These are phyloP conservation scores for Lactarius sp. DNA, from an alignment of 768 basidiomycete species.

Conservation along the genomic window DNA sequence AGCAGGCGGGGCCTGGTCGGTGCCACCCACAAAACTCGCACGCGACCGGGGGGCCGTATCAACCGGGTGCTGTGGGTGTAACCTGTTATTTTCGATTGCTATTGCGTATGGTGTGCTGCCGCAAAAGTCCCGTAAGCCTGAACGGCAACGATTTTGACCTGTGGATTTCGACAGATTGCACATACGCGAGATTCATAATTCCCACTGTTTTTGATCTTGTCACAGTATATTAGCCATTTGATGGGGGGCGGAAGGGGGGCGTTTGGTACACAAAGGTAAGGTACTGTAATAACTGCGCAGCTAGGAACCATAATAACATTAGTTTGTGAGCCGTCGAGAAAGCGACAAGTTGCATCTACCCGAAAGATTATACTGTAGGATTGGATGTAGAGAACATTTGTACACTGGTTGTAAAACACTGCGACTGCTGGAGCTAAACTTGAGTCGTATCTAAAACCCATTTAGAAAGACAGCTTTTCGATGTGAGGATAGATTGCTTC, in stretches of 20 bases:
- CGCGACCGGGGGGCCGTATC: background rate
- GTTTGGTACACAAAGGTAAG: background rate
- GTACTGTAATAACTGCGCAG: background rate
- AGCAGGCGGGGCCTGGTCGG: too few relatives aligned
- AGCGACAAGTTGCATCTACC: background rate
- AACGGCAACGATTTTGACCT: background rate
- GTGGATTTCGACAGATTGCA: background rate
- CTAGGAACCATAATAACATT: background rate
- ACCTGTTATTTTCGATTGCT: too few relatives aligned
- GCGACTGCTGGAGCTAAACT: background rate
- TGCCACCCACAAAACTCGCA: background rate
- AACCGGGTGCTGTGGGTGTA: too few relatives aligned
- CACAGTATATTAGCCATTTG: background rate
- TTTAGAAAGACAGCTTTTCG: background rate
- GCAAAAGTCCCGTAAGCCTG: background rate
- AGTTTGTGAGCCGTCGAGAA: background rate
- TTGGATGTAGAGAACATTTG: background rate
- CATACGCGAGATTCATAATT: background rate
- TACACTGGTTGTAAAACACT: conserved; percentile 11
- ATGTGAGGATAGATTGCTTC: background rate
- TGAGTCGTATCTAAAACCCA: background rate
- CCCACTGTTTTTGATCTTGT: background rate
- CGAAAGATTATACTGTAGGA: background rate
- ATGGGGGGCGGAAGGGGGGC: background rate
- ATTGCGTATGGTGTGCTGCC: too few relatives aligned